Evolutionary conservation across 768 basidiomycete genomes (phyloP), one percentile per base, ranked within the genome.

Genomic region (Albatrellus ellisii): DNA sequence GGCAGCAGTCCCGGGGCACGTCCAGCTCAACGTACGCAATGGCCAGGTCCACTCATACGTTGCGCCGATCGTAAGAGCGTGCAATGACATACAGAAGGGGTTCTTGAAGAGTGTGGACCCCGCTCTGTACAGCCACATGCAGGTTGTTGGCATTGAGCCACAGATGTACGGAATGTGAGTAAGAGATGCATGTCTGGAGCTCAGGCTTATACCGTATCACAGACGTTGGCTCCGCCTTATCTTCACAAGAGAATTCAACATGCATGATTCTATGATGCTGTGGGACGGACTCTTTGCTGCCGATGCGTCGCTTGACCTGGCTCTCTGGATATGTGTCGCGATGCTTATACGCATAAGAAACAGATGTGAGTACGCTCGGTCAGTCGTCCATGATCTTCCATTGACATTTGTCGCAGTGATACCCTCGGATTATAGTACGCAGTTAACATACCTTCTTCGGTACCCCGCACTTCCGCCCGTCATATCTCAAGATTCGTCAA

Each of bases 251-350:
- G 95, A 99, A 59, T 83, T 98, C 51, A 71, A 67, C 29, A 74
- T 97, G 67, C 53, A 65, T 3, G 79, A 87, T 46, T 75, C 86
- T 0, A 77, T 99, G 75, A 66, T 73, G 25, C 56, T 99, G n/a
- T 98, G 95, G 95, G 95, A 99, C 58, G 90, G 83, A 1, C 58
- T 98, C 7, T 94, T 99, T 57, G 88, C 94, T 0, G 80, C 77
- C 46, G 87, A 90, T 61, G 72, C 84, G 15, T 68, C 79, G 0
- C 65, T 94, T 22, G 76, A 80, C 39, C 62, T 95, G 27, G 75
- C 81, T 1, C 77, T 79, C 41, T 92, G 86, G 81, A 66, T 94
- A 39, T 91, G 88, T 54, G 79, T 97, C 15, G 86, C 89, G 1
- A 92, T 98, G 91, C 72, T 99, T 14, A 75, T 98, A 42, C 78